Percentiles rank a stretch among this genome's conserved stretches.
Evolutionary conservation across 176 grass and related monocot species (phyloP).

Genomic region (Pontederia paniculata): DNA sequence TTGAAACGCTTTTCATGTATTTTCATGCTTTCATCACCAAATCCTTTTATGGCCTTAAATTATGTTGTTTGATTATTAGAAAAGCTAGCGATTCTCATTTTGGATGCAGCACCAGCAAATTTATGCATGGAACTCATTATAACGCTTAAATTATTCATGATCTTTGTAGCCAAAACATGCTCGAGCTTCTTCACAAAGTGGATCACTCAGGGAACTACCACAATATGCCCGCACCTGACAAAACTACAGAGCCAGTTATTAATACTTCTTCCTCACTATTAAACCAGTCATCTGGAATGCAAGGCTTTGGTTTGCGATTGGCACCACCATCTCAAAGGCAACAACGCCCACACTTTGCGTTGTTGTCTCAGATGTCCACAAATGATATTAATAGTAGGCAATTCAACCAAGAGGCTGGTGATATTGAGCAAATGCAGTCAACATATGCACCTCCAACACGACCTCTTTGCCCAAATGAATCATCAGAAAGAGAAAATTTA

Average conservation of each 20-base stretch:
- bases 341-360: neutral
- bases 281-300: constrained; percentile 4
- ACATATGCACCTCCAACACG: neutral
- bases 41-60: neutral
- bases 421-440: neutral
- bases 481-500: constrained; percentile 14
- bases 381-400: constrained; percentile 2
- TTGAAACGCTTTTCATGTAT: no score
- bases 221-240: neutral
- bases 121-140: neutral
- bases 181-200: constrained; percentile 22
- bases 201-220: constrained; percentile 14
- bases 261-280: constrained; percentile 8
- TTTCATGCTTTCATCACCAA: neutral
- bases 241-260: neutral
- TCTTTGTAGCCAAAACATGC: constrained; percentile 21
- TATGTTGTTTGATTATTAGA: neutral
- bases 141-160: neutral
- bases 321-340: constrained; percentile 24
- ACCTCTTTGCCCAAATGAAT: neutral
- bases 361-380: neutral
- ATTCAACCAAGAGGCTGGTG: neutral
- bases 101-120: neutral
- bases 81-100: neutral
- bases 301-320: constrained; percentile 13